Evolutionary conservation across 2,329 filamentous ascomycete species (phyloP).

Genomic region (Teratosphaeria viscida): DNA sequence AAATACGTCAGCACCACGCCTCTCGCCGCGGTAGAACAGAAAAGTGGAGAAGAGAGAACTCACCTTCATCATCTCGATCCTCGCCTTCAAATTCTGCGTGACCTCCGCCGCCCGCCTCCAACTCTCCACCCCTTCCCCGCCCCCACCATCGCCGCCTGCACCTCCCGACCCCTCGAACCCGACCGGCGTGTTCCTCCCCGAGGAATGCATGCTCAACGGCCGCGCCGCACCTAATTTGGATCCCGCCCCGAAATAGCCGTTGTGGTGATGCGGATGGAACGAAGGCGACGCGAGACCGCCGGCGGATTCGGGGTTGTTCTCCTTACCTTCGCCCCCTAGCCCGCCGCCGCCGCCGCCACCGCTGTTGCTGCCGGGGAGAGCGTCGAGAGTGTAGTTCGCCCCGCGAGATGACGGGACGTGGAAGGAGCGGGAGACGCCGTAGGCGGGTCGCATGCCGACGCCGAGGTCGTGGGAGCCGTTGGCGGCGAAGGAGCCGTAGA

Average conservation of each 20-base stretch:
- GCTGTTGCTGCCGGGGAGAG: background rate
- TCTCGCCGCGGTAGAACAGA: background rate
- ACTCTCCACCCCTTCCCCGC: constrained; percentile 61
- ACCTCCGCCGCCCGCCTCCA: constrained; percentile 97
- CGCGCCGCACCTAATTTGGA: background rate
- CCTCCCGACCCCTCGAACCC: constrained; percentile 27
- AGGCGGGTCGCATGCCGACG: constrained; percentile 6
- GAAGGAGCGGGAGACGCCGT: constrained; percentile 13
- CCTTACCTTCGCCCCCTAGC: constrained; percentile 34
- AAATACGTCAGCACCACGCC: background rate
- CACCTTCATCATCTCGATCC: constrained; percentile 97
- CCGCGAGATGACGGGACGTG: constrained; percentile 10
- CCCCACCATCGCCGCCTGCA: constrained; percentile 7
- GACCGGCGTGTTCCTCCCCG: background rate
- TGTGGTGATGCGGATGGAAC: background rate
- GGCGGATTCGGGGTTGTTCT: constrained; percentile 28
- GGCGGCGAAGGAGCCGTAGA: background rate
- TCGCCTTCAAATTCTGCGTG: constrained; percentile 89
- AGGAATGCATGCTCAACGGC: background rate
- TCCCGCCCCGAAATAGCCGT: background rate
- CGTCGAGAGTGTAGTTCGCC: constrained; percentile 2
- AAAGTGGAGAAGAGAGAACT: constrained; percentile 12
- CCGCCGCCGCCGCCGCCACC: background rate
- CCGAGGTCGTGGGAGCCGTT: background rate
- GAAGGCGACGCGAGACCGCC: background rate